A percentile compares a stretch with the other conserved stretches of the same genome.
These are phyloP conservation scores for Esteya vermicola DNA, from an alignment of 2,329 filamentous ascomycete species.

Conservation along the genomic window DNA sequence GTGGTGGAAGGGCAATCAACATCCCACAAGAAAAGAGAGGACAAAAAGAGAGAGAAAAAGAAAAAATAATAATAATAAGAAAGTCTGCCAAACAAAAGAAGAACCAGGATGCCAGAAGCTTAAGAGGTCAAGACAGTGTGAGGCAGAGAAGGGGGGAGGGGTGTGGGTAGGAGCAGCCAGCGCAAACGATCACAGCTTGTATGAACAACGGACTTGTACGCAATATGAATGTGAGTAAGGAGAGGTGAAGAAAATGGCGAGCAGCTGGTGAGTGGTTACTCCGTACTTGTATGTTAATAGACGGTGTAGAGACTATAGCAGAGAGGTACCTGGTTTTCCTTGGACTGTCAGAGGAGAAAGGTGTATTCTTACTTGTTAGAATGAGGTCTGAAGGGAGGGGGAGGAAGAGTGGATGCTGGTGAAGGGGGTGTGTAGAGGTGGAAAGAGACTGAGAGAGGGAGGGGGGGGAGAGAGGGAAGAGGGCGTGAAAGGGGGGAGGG, in stretches of 20 bases:
- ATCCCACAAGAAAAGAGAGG: no score
- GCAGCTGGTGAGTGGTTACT: conserved; percentile 1
- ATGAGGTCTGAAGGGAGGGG: not conserved
- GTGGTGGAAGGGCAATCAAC: no score
- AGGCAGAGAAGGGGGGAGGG: no score
- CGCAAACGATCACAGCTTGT: no score
- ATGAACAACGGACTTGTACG: no score
- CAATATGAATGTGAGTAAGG: no score
- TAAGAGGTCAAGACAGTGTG: not conserved
- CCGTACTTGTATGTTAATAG: conserved; percentile 1
- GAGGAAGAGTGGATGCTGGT: not conserved
- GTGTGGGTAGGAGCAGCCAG: no score
- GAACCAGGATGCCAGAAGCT: conserved; percentile 3
- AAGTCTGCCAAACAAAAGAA: conserved; percentile 1
- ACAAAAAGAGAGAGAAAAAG: not conserved
- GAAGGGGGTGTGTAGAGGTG: not conserved
- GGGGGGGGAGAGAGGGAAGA: not conserved
- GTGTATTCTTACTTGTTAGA: no score
- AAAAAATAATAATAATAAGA: conserved; percentile 3
- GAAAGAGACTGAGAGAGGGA: not conserved
- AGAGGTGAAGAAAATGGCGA: not conserved
- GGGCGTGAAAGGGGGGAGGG: not conserved
- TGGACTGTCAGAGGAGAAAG: conserved; percentile 3
- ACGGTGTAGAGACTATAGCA: no score
- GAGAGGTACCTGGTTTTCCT: conserved; percentile 5